phyloP scores from a whole-genome alignment of 2,329 filamentous ascomycete species.

The Simplicillium sp. region DNA sequence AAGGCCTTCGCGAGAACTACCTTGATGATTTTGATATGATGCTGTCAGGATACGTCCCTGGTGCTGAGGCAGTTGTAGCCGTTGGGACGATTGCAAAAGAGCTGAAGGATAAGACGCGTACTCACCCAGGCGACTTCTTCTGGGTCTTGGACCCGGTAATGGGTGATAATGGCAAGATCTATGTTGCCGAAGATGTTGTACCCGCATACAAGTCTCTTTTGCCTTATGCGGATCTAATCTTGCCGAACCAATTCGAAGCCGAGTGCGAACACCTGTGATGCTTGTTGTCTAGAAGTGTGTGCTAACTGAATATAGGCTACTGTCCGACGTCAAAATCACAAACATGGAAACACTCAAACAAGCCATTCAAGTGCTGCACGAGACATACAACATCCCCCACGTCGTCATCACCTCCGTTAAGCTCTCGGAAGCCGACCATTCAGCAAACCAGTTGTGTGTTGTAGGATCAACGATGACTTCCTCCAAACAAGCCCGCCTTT shows the following conservation, averaged over 20 bases:
- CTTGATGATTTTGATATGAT: constrained; percentile 89
- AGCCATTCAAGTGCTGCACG: constrained; percentile 71
- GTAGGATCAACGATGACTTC: constrained; percentile 67
- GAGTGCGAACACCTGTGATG: constrained; percentile 53
- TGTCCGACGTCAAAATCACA: constrained; percentile 76
- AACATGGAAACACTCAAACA: constrained; percentile 62
- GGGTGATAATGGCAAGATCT: constrained; percentile 89
- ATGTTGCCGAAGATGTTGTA: constrained; percentile 85
- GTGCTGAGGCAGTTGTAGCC: constrained; percentile 71
- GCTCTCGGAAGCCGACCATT: constrained; percentile 45
- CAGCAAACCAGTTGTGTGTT: constrained; percentile 50
- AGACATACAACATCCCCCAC: constrained; percentile 69
- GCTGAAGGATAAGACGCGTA: constrained; percentile 55
- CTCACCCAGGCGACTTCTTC: constrained; percentile 71
- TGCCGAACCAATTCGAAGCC: constrained; percentile 96
- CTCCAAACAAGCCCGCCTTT: constrained; percentile 63
- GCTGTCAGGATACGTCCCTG: constrained; percentile 89
- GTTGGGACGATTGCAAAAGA: constrained; percentile 80
- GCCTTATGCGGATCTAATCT: constrained; percentile 75
- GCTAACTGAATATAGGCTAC: constrained; percentile 43
- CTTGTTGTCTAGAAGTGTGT: background rate
- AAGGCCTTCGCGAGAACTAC: constrained; percentile 72
- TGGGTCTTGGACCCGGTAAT: constrained; percentile 98
- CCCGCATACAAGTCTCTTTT: constrained; percentile 80
- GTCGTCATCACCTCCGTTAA: constrained; percentile 87